Percentiles rank a stretch among this genome's conserved stretches.
Evolutionary conservation across 805 yeast genomes (phyloP).

Genomic region (Zygosaccharomyces kombuchaensis): DNA sequence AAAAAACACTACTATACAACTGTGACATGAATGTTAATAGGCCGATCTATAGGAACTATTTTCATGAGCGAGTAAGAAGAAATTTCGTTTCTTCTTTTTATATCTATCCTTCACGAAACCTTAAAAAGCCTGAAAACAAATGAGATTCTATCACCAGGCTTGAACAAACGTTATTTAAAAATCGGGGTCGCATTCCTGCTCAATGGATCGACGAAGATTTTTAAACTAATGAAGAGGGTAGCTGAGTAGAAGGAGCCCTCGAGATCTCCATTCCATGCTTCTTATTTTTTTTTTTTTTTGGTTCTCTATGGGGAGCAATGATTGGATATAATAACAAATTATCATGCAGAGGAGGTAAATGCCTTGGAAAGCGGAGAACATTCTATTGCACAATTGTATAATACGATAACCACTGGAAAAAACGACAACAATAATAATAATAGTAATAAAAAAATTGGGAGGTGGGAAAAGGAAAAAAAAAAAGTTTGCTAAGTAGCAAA

Average conservation of each 20-base stretch:
- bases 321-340: constrained; percentile 1
- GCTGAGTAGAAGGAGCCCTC: constrained; percentile 3
- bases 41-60: constrained; percentile 5
- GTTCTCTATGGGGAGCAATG: constrained; percentile 2
- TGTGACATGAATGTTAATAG: constrained; percentile 15
- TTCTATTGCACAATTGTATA: constrained; percentile 29
- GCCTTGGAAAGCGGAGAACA: constrained; percentile 12
- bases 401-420: constrained; percentile 18
- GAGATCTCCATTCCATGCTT: background rate
- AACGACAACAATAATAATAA: constrained; percentile 5
- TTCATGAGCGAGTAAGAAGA: constrained; percentile 12
- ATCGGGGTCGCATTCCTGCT: background rate
- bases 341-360: constrained; percentile 9
- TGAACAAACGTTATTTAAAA: background rate
- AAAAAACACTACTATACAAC: constrained; percentile 15
- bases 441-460: constrained; percentile 9
- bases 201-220: background rate
- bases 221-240: background rate
- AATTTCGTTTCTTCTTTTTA: background rate
- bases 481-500: background rate
- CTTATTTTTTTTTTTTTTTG: background rate
- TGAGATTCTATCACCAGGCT: constrained; percentile 13
- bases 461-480: background rate
- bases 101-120: constrained; percentile 14
- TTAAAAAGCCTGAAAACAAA: constrained; percentile 11